Conservation (phyloP, 805 yeast species). For the Sugiyamaella marilandica region DNA sequence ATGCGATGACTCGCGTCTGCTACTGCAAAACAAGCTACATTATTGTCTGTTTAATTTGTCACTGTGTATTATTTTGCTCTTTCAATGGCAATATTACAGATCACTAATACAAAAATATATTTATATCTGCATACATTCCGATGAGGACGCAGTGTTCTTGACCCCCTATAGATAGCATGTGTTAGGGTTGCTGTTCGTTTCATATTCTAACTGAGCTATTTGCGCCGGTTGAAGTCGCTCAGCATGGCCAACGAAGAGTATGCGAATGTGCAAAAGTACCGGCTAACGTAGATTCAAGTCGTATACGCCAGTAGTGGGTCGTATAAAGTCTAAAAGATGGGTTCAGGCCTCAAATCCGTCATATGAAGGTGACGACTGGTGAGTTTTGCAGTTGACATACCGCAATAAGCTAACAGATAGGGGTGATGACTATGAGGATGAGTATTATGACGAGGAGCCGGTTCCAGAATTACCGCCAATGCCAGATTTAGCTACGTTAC, state of each 20-base stretch:
- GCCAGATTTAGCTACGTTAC: conserved; percentile 19
- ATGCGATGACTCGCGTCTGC: no score
- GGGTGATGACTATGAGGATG: conserved; percentile 32
- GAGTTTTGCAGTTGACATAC: conserved; percentile 4
- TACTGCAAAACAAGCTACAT: no score
- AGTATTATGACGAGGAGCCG: conserved; percentile 20
- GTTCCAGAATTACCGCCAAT: conserved; percentile 22
- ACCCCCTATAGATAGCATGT: no score
- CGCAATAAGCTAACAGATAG: conserved; percentile 9
- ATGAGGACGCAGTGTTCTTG: no score
- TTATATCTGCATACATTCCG: no score
- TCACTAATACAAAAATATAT: no score
- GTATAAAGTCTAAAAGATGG: conserved; percentile 35
- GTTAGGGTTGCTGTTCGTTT: no score
- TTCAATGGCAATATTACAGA: no score
- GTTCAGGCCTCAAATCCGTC: conserved; percentile 31
- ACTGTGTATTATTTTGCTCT: no score
- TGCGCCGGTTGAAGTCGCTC: neutral
- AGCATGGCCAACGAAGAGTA: neutral
- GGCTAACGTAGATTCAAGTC: conserved; percentile 18
- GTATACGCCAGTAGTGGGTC: conserved; percentile 25
- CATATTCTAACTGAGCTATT: no score
- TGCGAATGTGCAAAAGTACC: neutral
- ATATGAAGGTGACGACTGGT: conserved; percentile 36
- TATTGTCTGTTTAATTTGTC: no score